Conservation (phyloP, 345 rosid species). For the Kandelia obovata region DNA sequence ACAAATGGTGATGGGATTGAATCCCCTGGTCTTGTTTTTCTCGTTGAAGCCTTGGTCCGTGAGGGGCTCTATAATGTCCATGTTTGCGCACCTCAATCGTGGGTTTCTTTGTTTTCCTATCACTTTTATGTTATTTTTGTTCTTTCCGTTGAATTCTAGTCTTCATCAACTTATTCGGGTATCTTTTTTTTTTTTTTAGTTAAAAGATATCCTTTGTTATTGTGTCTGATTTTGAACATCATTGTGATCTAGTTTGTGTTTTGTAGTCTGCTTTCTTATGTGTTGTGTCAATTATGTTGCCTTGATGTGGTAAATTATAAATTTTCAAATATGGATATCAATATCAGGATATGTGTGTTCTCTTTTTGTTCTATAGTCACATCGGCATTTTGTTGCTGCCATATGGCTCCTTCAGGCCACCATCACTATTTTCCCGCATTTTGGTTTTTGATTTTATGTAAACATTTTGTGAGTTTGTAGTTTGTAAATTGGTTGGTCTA, state of each 20-base stretch:
- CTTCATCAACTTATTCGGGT: neutral
- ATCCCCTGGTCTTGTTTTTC: slow-evolving; percentile 34
- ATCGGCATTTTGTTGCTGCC: neutral
- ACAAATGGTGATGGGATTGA: slow-evolving; percentile 43
- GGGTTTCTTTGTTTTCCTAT: slow-evolving; percentile 1
- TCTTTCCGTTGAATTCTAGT: neutral
- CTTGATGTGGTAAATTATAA: no score
- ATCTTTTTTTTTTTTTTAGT: neutral
- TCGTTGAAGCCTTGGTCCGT: slow-evolving; percentile 27
- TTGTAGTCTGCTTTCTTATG: no score
- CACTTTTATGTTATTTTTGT: neutral
- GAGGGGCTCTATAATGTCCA: slow-evolving; percentile 28
- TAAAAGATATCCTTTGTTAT: no score
- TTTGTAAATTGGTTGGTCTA: slow-evolving; percentile 1
- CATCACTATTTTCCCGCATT: neutral
- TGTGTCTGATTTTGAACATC: no score
- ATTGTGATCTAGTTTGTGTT: no score
- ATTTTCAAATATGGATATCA: neutral
- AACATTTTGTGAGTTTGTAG: neutral
- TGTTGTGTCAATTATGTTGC: no score
- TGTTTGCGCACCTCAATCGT: slow-evolving; percentile 43
- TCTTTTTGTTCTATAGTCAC: no score
- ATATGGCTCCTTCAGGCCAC: neutral
- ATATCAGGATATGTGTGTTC: no score
- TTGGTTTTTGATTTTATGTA: neutral